Evolutionary conservation across 495 filamentous ascomycete genomes (phyloP).

Genomic region (Penicillium roqueforti): DNA sequence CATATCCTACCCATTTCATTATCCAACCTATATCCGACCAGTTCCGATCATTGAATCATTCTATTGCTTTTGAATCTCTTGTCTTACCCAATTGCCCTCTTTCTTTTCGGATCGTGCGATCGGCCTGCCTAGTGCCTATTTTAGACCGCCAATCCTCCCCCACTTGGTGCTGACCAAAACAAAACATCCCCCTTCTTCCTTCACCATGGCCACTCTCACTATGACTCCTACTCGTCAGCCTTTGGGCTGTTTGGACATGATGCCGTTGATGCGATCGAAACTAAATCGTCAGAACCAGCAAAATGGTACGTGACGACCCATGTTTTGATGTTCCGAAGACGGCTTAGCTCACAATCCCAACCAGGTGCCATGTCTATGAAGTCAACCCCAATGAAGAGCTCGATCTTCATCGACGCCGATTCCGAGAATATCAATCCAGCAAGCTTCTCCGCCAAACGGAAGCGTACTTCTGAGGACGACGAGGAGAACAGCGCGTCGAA

Average conservation of each 20-base stretch:
- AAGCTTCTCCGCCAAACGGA: conserved; percentile 62
- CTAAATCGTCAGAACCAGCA: conserved; percentile 53
- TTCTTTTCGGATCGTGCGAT: not conserved
- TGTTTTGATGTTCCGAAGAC: not conserved
- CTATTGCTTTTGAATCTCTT: not conserved
- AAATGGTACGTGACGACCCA: conserved; percentile 44
- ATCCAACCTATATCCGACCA: not conserved
- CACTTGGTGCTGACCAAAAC: conserved; percentile 32
- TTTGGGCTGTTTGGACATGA: conserved; percentile 42
- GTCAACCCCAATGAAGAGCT: conserved; percentile 21
- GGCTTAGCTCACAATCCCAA: not conserved
- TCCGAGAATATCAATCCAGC: conserved; percentile 78
- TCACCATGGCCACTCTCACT: conserved; percentile 40
- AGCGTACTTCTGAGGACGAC: conserved; percentile 49
- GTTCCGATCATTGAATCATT: conserved; percentile 3
- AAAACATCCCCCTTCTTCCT: conserved; percentile 16
- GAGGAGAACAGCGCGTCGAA: conserved; percentile 44
- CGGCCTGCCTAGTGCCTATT: conserved; percentile 9
- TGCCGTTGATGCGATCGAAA: conserved; percentile 40
- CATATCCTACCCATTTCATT: not conserved
- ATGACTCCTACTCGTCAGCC: conserved; percentile 44
- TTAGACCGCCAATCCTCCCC: conserved; percentile 17
- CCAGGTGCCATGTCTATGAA: conserved; percentile 24
- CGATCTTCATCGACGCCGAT: conserved; percentile 53
- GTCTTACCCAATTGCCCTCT: not conserved